Percentiles rank a stretch among this genome's conserved stretches.
Evolutionary conservation across 2,329 filamentous ascomycete species (phyloP).

Genomic region (Ophiobolus disseminans): DNA sequence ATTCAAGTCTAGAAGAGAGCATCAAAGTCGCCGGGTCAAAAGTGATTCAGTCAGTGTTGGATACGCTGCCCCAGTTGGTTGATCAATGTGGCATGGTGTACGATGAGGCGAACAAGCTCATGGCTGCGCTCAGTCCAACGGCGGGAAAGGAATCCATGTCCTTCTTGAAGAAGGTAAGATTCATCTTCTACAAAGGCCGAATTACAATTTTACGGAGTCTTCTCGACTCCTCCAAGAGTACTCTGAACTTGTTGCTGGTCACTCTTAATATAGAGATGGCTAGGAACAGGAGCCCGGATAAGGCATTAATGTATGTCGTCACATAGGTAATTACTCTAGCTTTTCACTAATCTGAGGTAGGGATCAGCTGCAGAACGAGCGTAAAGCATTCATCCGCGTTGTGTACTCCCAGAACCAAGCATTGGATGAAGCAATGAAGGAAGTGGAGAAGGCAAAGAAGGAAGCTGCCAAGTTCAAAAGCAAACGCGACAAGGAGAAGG

Average conservation of each 20-base stretch:
- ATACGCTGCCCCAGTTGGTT: slow-evolving; percentile 3
- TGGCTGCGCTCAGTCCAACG: background rate
- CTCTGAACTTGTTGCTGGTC: slow-evolving; percentile 3
- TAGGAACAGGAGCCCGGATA: slow-evolving; percentile 1
- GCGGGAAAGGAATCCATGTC: background rate
- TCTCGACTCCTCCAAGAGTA: slow-evolving; percentile 4
- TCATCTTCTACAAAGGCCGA: slow-evolving; percentile 4
- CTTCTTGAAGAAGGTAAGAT: slow-evolving; percentile 3
- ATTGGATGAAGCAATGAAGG: slow-evolving; percentile 4
- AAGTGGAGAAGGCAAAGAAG: slow-evolving; percentile 4
- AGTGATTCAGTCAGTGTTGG: slow-evolving; percentile 1
- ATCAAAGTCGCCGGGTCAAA: slow-evolving; percentile 3
- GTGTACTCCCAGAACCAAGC: slow-evolving; percentile 6
- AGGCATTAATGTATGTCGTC: slow-evolving; percentile 3
- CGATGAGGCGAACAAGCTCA: slow-evolving; percentile 5
- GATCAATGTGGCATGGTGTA: slow-evolving; percentile 4
- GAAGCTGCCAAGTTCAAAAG: slow-evolving; percentile 3
- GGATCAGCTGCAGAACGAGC: slow-evolving; percentile 6
- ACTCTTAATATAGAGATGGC: slow-evolving; percentile 6
- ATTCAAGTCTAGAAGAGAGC: slow-evolving; percentile 5
- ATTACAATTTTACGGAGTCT: slow-evolving; percentile 4
- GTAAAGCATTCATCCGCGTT: slow-evolving; percentile 3
- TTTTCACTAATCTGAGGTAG: background rate
- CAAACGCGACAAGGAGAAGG: slow-evolving; percentile 5
- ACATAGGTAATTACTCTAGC: background rate